A percentile compares a stretch with the other conserved stretches of the same genome.
These are phyloP conservation scores for Aphanomyces invadans DNA, from an alignment of 352 stramenopile species.

Conservation along the genomic window DNA sequence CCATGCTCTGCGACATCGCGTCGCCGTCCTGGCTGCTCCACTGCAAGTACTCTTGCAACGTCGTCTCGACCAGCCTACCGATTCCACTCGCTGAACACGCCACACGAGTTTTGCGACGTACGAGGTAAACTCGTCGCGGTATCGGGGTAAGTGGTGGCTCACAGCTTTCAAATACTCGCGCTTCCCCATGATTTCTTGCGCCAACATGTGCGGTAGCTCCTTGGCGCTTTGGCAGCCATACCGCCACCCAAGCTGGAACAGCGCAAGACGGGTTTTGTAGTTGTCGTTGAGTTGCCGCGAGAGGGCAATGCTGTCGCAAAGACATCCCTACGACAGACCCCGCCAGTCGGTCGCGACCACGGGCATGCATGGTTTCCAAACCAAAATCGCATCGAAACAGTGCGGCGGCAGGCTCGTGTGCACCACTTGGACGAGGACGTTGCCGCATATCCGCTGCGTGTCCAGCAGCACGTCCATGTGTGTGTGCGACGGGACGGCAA, in stretches of 20 bases:
- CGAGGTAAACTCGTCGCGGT: slow-evolving; percentile 18
- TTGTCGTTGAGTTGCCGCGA: slow-evolving; percentile 19
- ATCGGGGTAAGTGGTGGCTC: slow-evolving; percentile 35
- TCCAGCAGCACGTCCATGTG: slow-evolving; percentile 60
- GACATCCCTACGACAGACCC: slow-evolving; percentile 4
- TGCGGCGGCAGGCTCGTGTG: background rate
- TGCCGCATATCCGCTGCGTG: slow-evolving; percentile 53
- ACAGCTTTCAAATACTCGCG: slow-evolving; percentile 66
- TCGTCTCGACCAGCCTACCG: slow-evolving; percentile 50
- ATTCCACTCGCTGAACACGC: slow-evolving; percentile 56
- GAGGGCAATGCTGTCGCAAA: slow-evolving; percentile 4
- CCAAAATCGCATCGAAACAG: slow-evolving; percentile 11
- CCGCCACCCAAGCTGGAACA: slow-evolving; percentile 13
- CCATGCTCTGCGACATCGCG: slow-evolving; percentile 2
- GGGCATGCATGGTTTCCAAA: background rate
- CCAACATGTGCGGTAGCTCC: slow-evolving; percentile 49
- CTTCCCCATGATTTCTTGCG: slow-evolving; percentile 71
- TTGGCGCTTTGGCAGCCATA: slow-evolving; percentile 9
- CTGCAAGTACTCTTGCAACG: slow-evolving; percentile 52
- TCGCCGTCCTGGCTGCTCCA: slow-evolving; percentile 37
- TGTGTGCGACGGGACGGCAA: slow-evolving; percentile 41
- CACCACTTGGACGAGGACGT: slow-evolving; percentile 32
- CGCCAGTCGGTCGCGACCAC: too few relatives aligned
- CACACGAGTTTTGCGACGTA: slow-evolving; percentile 37
- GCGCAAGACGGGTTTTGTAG: slow-evolving; percentile 1